Percentiles rank a stretch among this genome's conserved stretches.
phyloP scores from a whole-genome alignment of 2,329 filamentous ascomycete species.

The Aspergillus tanneri region DNA sequence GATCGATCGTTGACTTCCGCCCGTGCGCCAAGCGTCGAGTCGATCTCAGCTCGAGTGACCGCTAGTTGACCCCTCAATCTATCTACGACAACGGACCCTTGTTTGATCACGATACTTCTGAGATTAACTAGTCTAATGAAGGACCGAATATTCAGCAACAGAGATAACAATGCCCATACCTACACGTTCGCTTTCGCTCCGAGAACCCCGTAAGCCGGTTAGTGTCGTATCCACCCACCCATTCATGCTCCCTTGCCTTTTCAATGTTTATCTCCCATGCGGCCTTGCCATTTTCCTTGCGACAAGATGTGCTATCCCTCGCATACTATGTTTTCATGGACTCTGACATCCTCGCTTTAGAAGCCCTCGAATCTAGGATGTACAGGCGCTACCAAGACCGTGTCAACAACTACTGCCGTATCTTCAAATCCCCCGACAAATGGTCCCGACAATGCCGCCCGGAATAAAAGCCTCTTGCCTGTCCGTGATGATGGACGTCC shows the following conservation, averaged over 20 bases:
- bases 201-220: conserved; percentile 36
- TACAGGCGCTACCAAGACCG: conserved; percentile 16
- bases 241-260: conserved; percentile 7
- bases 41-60: neutral
- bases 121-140: neutral
- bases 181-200: conserved; percentile 37
- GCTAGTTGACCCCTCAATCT: neutral
- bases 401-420: conserved; percentile 9
- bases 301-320: neutral
- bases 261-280: neutral
- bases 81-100: conserved; percentile 1
- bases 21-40: neutral
- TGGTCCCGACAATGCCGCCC: conserved; percentile 22
- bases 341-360: neutral
- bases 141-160: neutral
- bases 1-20: neutral
- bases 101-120: neutral
- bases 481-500: conserved; percentile 21
- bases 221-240: conserved; percentile 19
- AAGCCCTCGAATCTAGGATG: conserved; percentile 28
- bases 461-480: conserved; percentile 32
- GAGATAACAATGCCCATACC: conserved; percentile 39
- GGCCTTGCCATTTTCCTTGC: neutral
- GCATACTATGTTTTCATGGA: neutral
- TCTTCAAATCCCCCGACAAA: conserved; percentile 10